A percentile compares a stretch with the other conserved stretches of the same genome.
These are phyloP conservation scores for Lecanicillium sp. DNA, from an alignment of 2,329 filamentous ascomycete genomes.

Conservation along the genomic window DNA sequence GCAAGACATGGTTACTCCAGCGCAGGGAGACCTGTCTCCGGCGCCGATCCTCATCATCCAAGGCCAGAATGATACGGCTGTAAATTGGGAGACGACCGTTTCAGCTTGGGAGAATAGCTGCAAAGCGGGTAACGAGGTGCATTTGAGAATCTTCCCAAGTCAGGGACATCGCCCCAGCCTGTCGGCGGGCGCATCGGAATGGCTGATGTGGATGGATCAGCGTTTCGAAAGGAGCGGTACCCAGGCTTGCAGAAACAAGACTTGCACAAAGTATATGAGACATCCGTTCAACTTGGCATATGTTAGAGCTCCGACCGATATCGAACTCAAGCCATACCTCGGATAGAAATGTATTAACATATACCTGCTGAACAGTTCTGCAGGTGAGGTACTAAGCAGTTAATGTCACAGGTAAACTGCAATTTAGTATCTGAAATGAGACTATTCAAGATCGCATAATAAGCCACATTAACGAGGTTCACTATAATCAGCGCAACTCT, in stretches of 20 bases:
- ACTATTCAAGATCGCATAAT: no score
- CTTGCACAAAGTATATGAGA: constrained; percentile 1
- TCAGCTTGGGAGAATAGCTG: constrained; percentile 5
- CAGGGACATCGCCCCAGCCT: constrained; percentile 7
- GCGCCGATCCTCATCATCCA: constrained; percentile 11
- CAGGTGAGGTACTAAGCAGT: no score
- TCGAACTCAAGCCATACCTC: no score
- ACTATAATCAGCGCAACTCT: no score
- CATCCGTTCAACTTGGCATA: neutral
- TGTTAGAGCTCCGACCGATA: no score
- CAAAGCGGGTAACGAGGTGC: constrained; percentile 8
- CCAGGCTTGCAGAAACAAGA: neutral
- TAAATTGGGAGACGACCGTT: constrained; percentile 4
- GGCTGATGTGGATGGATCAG: constrained; percentile 7
- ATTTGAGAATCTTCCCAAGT: constrained; percentile 6
- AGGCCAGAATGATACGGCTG: constrained; percentile 7
- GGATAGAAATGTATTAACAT: no score
- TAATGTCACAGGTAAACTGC: no score
- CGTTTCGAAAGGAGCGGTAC: neutral
- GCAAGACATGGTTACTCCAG: constrained; percentile 5
- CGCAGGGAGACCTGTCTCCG: constrained; percentile 5
- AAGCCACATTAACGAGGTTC: no score
- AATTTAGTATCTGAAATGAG: no score
- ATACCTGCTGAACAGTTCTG: no score
- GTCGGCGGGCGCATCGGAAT: constrained; percentile 4